Base-by-base conservation (phyloP, 306 rosid genomes). In the Vicia villosa region DNA sequence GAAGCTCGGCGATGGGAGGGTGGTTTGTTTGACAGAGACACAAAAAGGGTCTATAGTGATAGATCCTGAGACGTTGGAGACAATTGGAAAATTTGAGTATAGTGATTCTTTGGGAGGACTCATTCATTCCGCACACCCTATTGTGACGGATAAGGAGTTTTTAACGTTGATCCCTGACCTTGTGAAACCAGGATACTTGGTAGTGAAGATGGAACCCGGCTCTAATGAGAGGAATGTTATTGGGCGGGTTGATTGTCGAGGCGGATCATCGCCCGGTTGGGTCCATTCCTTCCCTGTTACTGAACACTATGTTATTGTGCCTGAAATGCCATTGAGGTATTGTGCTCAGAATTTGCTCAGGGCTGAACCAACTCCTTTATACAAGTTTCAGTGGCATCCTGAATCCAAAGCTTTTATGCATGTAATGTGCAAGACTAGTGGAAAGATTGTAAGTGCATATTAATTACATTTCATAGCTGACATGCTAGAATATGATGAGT, bases 351-450 rank as follows among this genome's bases (percentile, higher is more conserved):
- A 91, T 81, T 69, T 94, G 79, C 87, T 94, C 15, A 90, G 59
- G 83, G 97, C 97, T 24, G 89, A 94, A 68, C 99, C 96, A 0
- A 85, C 97, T 8, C 97, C 99, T 0, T 77, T 88, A 55, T 94
- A 94, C 78, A 94, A 94, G 86, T 94, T 94, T 50, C 51, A 80
- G 76, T 94, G 99, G 99, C 91, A 86, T 68, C 97, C 99, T 19
- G 68, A 88, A 6, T 85, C 83, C 1, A 94, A 84, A 77, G 99
- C 69, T 10, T 94, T 80, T 36, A 12, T 88, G 74, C 99, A 94
- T 75, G 85, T 85, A 30, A 82, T 94, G 95, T 91, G 97, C 86
- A 94, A 83, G 83, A 83, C 79, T 5, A 94, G 88, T 64, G 96
- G 96, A 45, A 88, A 84, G 2, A 74, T 88, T 57, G 99, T 88